phyloP scores from a whole-genome alignment of 1,284 basidiomycete genomes.

The Amylostereum chailletii region DNA sequence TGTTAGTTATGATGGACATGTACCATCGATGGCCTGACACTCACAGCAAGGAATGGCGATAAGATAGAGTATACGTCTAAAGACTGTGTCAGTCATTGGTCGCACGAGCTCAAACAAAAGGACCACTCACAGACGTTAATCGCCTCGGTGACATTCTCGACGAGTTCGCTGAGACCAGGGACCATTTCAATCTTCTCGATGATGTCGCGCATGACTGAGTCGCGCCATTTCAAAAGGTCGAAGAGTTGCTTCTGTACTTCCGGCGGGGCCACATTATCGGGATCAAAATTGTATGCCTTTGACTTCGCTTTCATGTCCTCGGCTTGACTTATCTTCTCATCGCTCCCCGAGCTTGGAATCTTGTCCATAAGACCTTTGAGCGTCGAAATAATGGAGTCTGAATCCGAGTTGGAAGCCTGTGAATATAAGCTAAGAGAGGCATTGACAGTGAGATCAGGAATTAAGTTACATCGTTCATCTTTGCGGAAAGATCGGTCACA shows the following conservation, averaged over 20 bases:
- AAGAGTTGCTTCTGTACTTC: constrained; percentile 65
- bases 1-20: no score
- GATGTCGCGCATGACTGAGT: constrained; percentile 44
- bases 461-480: constrained; percentile 42
- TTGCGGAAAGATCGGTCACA: constrained; percentile 70
- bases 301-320: constrained; percentile 43
- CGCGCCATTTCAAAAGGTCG: constrained; percentile 69
- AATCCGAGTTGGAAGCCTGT: constrained; percentile 26
- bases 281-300: constrained; percentile 48
- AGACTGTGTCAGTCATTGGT: background rate
- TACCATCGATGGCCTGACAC: constrained; percentile 6
- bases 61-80: constrained; percentile 64
- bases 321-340: constrained; percentile 42
- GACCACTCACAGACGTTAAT: constrained; percentile 49
- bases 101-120: constrained; percentile 8
- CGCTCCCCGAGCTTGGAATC: constrained; percentile 41
- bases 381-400: constrained; percentile 27
- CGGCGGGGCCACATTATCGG: constrained; percentile 52
- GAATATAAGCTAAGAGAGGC: background rate
- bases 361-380: constrained; percentile 45
- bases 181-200: constrained; percentile 53
- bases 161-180: constrained; percentile 60
- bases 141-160: constrained; percentile 57
- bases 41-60: constrained; percentile 52
- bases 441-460: background rate